These are phyloP conservation scores for Dissophora globulifera DNA, from an alignment of 192 early-diverging fungal species.

Conservation along the genomic window DNA sequence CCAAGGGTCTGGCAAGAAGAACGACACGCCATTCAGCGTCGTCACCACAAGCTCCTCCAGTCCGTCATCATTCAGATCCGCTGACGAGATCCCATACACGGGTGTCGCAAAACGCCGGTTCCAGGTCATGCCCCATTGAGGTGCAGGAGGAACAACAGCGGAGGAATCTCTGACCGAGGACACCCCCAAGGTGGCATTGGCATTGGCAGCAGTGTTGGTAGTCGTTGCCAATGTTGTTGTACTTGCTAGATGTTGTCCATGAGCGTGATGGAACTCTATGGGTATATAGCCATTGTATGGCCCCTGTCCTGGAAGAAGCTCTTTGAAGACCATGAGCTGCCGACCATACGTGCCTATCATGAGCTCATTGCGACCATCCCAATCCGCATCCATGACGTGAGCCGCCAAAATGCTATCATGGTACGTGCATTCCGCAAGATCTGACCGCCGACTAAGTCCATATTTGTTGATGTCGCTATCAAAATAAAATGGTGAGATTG, in stretches of 20 bases:
- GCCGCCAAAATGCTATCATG: constrained; percentile 67
- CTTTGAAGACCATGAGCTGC: constrained; percentile 67
- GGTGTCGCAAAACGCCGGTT: constrained; percentile 64
- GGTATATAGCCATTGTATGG: constrained; percentile 2
- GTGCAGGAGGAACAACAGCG: constrained; percentile 1
- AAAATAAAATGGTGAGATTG: background rate
- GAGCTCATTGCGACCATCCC: constrained; percentile 67
- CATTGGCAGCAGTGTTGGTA: no score
- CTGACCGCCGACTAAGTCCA: constrained; percentile 45
- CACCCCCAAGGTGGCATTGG: no score
- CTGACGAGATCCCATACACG: constrained; percentile 59
- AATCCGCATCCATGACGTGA: constrained; percentile 68
- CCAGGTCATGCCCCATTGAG: constrained; percentile 57
- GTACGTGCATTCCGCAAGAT: constrained; percentile 61
- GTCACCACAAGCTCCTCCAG: constrained; percentile 63
- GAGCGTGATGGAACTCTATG: background rate
- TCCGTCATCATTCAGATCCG: constrained; percentile 66
- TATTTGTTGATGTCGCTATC: constrained; percentile 54
- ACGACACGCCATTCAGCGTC: constrained; percentile 63
- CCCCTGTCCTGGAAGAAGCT: constrained; percentile 19
- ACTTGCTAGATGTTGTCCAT: background rate
- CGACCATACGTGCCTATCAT: constrained; percentile 68
- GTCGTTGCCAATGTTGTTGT: no score
- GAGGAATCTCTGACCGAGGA: no score
- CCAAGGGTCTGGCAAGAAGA: constrained; percentile 59